Conservation (phyloP, 2,329 filamentous ascomycete genomes). For the Sphaceloma murrayae region DNA sequence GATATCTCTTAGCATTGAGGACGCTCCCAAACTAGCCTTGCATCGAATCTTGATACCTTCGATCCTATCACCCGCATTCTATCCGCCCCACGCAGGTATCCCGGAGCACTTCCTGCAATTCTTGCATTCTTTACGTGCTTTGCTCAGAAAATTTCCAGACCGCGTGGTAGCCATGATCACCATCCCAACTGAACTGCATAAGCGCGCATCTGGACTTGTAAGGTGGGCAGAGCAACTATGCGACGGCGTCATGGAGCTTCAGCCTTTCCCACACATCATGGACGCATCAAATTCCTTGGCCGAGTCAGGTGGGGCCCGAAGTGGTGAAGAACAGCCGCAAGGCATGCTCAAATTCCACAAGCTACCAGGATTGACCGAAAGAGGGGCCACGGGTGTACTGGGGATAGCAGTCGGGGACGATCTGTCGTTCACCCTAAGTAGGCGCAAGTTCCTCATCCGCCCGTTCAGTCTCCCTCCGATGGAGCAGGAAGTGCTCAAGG, state of each 20-base stretch:
- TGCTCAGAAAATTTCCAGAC: constrained; percentile 58
- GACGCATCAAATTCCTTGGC: constrained; percentile 39
- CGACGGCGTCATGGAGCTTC: constrained; percentile 80
- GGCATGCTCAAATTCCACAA: constrained; percentile 77
- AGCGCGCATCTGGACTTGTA: constrained; percentile 63
- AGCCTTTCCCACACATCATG: constrained; percentile 57
- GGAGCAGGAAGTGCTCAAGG: constrained; percentile 62
- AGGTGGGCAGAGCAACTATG: constrained; percentile 77
- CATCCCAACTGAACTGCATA: constrained; percentile 69
- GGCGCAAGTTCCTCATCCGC: constrained; percentile 72
- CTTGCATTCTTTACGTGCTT: constrained; percentile 63
- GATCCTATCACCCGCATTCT: constrained; percentile 77
- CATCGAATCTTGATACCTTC: constrained; percentile 80
- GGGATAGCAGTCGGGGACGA: constrained; percentile 63
- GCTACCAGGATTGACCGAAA: constrained; percentile 77
- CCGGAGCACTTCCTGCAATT: constrained; percentile 71
- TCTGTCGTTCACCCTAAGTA: constrained; percentile 80
- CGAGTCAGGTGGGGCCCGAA: constrained; percentile 41
- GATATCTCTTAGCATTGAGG: constrained; percentile 49
- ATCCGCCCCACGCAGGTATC: constrained; percentile 58
- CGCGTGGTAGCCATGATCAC: constrained; percentile 65
- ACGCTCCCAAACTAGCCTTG: constrained; percentile 50
- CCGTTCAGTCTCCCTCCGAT: constrained; percentile 84
- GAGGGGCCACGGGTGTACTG: constrained; percentile 62
- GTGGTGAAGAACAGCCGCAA: constrained; percentile 66